Conservation (phyloP, 2,329 filamentous ascomycete genomes). For the Colletotrichum theobromicola region DNA sequence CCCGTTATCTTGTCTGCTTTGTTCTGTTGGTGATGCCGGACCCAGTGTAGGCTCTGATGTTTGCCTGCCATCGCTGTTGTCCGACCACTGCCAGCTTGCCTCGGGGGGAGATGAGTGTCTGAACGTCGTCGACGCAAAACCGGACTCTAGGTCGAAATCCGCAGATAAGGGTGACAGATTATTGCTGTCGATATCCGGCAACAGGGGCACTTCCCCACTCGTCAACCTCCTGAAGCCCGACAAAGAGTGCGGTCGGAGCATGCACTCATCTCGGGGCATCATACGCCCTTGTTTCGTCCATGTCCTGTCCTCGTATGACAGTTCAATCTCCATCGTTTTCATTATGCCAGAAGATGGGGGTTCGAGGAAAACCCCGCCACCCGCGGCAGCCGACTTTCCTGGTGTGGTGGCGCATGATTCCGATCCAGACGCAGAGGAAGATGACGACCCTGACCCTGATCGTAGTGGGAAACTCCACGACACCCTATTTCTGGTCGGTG, state of each 20-base stretch:
- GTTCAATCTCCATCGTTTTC: slow-evolving; percentile 16
- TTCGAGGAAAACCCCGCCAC: neutral
- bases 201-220: neutral
- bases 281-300: neutral
- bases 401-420: neutral
- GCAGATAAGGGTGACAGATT: neutral
- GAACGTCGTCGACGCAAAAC: neutral
- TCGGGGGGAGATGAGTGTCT: neutral
- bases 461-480: slow-evolving; percentile 1
- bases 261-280: neutral
- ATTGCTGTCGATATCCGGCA: neutral
- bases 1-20: neutral
- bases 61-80: neutral
- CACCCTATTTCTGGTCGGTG: neutral
- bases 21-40: neutral
- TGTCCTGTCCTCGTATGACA: slow-evolving; percentile 5
- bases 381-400: neutral
- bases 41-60: neutral
- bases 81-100: neutral
- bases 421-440: neutral
- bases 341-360: slow-evolving; percentile 7
- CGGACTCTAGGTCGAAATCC: neutral
- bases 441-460: neutral
- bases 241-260: neutral
- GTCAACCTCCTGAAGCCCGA: neutral